Evolutionary conservation across 805 yeast genomes (phyloP), one percentile per base, ranked within the genome.

Genomic region (Ogataea paraovalis): DNA sequence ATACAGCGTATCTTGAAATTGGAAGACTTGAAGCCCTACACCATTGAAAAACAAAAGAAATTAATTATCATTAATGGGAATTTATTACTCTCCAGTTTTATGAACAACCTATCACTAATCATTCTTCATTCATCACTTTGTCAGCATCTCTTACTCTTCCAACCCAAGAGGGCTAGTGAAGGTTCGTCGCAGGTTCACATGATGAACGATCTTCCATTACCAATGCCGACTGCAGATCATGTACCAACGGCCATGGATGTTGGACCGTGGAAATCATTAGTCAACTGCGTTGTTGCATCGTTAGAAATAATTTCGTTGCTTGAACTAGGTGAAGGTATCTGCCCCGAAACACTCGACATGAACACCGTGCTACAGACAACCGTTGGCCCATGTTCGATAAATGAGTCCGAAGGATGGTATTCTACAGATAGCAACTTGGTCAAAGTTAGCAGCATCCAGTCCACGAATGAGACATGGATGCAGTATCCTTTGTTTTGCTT

Each of bases 271-370:
- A 49, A 49, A 10, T 67, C 71, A 39, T 56, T 68, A 41, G 38
- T 72, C 4, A 44, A 53, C 6, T 48, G 71, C 3, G 52, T 72
- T 42, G 45, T 44, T 38, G 52, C 71, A 1, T 57, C 70, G 1
- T 50, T 61, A 28, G 68, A 66, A 9, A 54, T 67, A 12, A 61
- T 70, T 6, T 53, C 62, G 12, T 45, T 72, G 20, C 46, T 75
- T 16, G 74, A 72, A 43, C 43, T 74, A 8, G 77, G 74, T 4
- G 61, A 64, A 47, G 76, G 75, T 10, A 58, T 61, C 7, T 57
- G 66, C n/a, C 62, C 49, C 1, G 56, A 54, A 28, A 45, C 55
- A 3, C 40, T 53, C 5, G 5, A 21, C n/a, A 38, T 44, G 46
- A 48, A 50, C 44, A 33, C 50, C n/a, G 47, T 47, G 18, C 47